These are phyloP conservation scores for Pseudoturritis turrita DNA, from an alignment of 345 rosid species.

Conservation along the genomic window DNA sequence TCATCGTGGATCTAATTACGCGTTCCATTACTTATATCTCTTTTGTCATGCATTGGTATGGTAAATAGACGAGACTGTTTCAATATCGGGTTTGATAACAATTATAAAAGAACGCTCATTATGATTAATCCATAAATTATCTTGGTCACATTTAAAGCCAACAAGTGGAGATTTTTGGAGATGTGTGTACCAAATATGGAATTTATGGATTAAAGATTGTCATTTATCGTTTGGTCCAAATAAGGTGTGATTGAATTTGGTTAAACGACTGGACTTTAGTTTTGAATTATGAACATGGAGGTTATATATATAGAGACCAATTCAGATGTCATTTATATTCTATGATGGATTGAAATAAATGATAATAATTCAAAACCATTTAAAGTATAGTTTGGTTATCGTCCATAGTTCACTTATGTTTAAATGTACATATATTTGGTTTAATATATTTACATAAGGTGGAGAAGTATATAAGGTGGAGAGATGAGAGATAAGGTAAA, in stretches of 20 bases:
- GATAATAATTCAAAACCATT: not conserved
- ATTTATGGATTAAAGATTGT: not conserved
- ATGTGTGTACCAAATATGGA: not conserved
- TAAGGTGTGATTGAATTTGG: not conserved
- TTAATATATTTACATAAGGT: too few species aligned
- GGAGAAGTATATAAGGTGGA: too few species aligned
- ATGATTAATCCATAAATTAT: not conserved
- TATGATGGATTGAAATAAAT: not conserved
- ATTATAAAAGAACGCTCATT: not conserved
- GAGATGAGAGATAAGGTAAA: too few species aligned
- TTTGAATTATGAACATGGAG: not conserved
- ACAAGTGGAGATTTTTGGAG: not conserved
- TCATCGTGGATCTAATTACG: not conserved
- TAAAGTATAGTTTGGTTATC: not conserved
- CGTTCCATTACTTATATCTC: not conserved
- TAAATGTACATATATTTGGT: too few species aligned
- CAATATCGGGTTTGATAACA: not conserved
- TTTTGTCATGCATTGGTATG: not conserved
- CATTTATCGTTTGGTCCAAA: not conserved
- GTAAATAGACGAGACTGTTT: not conserved
- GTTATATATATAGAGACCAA: not conserved
- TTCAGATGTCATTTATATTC: not conserved
- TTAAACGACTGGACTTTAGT: not conserved
- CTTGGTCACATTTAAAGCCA: not conserved
- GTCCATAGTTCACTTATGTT: too few species aligned